Conservation (phyloP, 2,329 filamentous ascomycete genomes). For the Sporothrix curviconia region DNA sequence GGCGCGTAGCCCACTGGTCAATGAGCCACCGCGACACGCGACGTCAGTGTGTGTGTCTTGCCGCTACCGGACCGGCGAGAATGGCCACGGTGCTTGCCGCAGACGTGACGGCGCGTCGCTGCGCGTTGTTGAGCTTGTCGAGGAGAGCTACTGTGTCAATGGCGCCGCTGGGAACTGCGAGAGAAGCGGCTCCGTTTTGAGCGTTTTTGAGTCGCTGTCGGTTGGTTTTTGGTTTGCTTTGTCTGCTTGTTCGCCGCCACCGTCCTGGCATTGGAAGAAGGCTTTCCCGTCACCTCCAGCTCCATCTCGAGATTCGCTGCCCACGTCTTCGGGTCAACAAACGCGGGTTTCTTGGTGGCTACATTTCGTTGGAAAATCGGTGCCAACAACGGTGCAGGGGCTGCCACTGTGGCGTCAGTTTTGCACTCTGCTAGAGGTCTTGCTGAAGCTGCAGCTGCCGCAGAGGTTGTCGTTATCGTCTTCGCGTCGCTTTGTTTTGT, state of each 20-base stretch:
- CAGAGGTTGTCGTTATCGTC: background rate
- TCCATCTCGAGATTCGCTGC: no score
- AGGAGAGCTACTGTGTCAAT: no score
- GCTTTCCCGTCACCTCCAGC: no score
- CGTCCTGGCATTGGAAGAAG: no score
- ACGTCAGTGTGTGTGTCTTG: constrained; percentile 92
- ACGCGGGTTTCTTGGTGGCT: background rate
- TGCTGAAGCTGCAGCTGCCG: background rate
- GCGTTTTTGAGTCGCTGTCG: no score
- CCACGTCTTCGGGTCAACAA: no score
- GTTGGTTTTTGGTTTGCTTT: background rate
- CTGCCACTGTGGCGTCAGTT: background rate
- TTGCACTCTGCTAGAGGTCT: background rate
- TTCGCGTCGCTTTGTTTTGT: background rate
- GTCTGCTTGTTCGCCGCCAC: background rate
- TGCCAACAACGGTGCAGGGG: background rate
- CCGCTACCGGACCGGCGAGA: constrained; percentile 63
- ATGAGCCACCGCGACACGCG: constrained; percentile 84
- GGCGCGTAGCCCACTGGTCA: constrained; percentile 65
- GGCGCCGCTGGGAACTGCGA: no score
- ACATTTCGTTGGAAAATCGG: background rate
- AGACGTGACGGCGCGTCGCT: constrained; percentile 50
- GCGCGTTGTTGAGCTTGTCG: constrained; percentile 47
- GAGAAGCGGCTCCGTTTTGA: no score
- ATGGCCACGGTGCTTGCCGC: constrained; percentile 54